Base-by-base conservation (phyloP, 2,329 filamentous ascomycete genomes). In the Botrytis galanthina region DNA sequence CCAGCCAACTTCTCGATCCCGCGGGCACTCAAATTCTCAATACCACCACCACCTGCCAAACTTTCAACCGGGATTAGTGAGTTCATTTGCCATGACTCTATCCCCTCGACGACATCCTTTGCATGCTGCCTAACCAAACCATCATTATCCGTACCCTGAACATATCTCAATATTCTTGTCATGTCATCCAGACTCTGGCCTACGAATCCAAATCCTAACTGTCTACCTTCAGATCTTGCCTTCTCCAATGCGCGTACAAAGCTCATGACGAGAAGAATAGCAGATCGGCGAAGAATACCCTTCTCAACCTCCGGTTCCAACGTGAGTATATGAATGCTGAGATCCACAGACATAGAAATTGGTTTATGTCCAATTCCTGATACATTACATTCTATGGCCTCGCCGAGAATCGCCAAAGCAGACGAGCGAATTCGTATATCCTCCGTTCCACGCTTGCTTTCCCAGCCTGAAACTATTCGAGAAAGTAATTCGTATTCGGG, bases 401-500 rank as follows among this genome's bases (percentile, higher is more conserved):
- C 82, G 0, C 87, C 87, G 61, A 94, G 84, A 64, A 94, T 86
- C 7, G 90, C 91, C 10, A 94, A 81, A 6, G 91, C 90, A 35
- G 91, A 93, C 22, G 91, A 84, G 1, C 92, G 88, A 76, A 94
- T 87, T 6, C 92, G 86, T 20, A 93, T 84, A 78, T 94, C 92
- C 80, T 94, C 92, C 74, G 86, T 86, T 0, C 90, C 91, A 26
- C 86, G 83, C 73, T 88, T 90, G 75, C 89, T 87, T 76, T 91
- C 86, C 92, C 92, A 93, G 0, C 90, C 91, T 22, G 86, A 83
- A 0, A 93, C 84, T 74, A 93, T 92, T 74, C 86, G 84, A 35
- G 85, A 83, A 20, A 91, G 79, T 64, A 86, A 84, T 44, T 85
- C 89, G 73, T 86, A 86, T 20, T 80, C 78, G 32, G 76, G 74